A percentile compares a stretch with the other conserved stretches of the same genome.
Conservation (phyloP, 805 yeast species). For the Cyberlindnera mycetangii region DNA sequence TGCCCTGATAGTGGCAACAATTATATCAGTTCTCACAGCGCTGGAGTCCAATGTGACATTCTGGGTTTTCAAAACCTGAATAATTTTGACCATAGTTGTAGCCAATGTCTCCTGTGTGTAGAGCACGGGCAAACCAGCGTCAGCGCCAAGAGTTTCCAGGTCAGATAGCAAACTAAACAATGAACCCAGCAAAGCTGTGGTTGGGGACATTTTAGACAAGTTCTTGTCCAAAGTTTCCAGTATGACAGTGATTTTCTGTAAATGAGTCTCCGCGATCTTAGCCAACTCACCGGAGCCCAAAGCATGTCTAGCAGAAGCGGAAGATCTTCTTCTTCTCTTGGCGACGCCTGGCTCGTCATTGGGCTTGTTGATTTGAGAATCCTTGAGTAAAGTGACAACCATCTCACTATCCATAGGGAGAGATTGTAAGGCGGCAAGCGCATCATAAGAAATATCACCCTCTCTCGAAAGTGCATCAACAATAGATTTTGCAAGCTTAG, state of each 20-base stretch:
- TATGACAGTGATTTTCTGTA: conserved; percentile 72
- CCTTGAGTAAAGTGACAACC: conserved; percentile 56
- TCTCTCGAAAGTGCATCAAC: conserved; percentile 51
- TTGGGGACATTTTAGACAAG: conserved; percentile 29
- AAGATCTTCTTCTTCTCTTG: conserved; percentile 81
- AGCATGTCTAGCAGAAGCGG: conserved; percentile 73
- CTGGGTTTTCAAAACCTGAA: conserved; percentile 48
- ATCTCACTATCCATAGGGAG: conserved; percentile 52
- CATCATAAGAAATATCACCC: conserved; percentile 44
- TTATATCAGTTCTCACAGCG: conserved; percentile 79
- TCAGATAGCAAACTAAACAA: conserved; percentile 66
- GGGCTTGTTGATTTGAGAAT: conserved; percentile 53
- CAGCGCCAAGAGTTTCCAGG: conserved; percentile 80
- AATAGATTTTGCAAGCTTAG: conserved; percentile 55
- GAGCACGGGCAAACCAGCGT: conserved; percentile 86
- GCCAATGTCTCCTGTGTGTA: conserved; percentile 91
- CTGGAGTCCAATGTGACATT: conserved; percentile 50
- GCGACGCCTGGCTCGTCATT: conserved; percentile 43
- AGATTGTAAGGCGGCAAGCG: conserved; percentile 51
- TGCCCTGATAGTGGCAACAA: conserved; percentile 87
- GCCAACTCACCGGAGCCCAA: conserved; percentile 67
- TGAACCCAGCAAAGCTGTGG: conserved; percentile 46
- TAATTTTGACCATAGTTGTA: conserved; percentile 72
- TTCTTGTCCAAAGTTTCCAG: conserved; percentile 72
- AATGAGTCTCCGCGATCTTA: conserved; percentile 71